Evolutionary conservation across 2,329 filamentous ascomycete genomes (phyloP), one percentile per base, ranked within the genome.

Genomic region (Aspergillus sp.): DNA sequence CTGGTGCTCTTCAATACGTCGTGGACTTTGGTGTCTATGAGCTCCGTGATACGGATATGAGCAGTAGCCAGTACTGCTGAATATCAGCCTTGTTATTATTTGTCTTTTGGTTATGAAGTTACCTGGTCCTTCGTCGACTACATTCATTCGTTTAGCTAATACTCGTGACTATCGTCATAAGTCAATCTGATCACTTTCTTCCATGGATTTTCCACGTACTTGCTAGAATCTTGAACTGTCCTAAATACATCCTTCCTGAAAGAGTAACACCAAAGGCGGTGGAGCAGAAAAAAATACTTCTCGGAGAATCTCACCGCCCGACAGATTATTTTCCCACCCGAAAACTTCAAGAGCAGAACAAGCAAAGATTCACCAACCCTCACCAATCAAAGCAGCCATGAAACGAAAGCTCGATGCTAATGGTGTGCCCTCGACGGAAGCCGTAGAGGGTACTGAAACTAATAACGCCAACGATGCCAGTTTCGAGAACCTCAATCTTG

Each of bases 401-500:
- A 76, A 76, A 59, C 67, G 73, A 46, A 75, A 76, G 56, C 62
- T 75, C 12, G 71, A 75, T 52, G 66, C 63, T 27, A 71, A 74
- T 44, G 69, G 73, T 55, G 65, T 73, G 1, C 73, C 73, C 2
- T 68, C 66, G 1, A 55, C 68, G 4, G 63, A 68, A 48, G 52
- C 58, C 6, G 41, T 49, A 5, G 58, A 57, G n/a, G 44, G 36
- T 7, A 55, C 56, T 7, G 62, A 60, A 53, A 57, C 48, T 43
- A 56, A 54, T 19, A 45, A 54, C 32, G 29, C 45, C n/a, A 43
- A 53, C 48, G 62, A 74, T 19, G 63, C 71, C 44, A 81, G 81
- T 3, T 98, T 97, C 62, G 76, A 83, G 53, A 78, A 81, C 47
- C 78, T 97, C 51, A 82, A 82, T 52, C 81, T 98, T 51, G 93